These are phyloP conservation scores for barley (Hordeum vulgare) DNA, from an alignment of 176 grass and related monocot genomes.

Conservation along the genomic window MorexV3_pseudomolecules_assembly NC_058524.1:242757308-242757807, in stretches of 20 bases:
- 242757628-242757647: background rate
- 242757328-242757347: background rate
- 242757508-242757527: background rate
- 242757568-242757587: background rate
- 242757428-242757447: slow-evolving; percentile 74
- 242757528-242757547: slow-evolving; percentile 7
- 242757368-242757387: slow-evolving; percentile 96
- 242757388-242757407: slow-evolving; percentile 92
- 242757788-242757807: background rate
- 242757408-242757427: slow-evolving; percentile 89
- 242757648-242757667: background rate
- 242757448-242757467: slow-evolving; percentile 97
- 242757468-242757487: slow-evolving; percentile 34
- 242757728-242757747: background rate
- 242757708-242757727: background rate
- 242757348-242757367: slow-evolving; percentile 99
- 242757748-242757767: background rate
- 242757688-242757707: slow-evolving; percentile 5
- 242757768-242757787: background rate
- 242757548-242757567: slow-evolving; percentile 9
- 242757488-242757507: slow-evolving; percentile 1
- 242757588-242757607: background rate
- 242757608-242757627: background rate
- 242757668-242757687: background rate
- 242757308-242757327: slow-evolving; percentile 6